phyloP scores from a whole-genome alignment of 805 yeast species.

The Lipomyces orientalis region DNA sequence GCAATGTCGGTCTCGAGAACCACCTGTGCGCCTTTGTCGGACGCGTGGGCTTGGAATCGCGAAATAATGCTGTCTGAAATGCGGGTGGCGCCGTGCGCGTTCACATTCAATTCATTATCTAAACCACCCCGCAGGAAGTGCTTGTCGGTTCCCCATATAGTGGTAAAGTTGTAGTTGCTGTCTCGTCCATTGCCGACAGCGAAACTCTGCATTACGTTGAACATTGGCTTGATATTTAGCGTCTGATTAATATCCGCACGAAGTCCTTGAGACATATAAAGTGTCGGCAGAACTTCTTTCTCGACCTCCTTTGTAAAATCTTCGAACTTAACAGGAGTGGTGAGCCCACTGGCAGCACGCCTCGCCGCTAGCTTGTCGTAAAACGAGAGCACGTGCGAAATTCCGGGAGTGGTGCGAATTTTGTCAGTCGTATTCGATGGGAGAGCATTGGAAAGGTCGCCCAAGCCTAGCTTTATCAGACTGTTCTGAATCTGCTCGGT shows the following conservation, averaged over 20 bases:
- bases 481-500: slow-evolving; percentile 1
- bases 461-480: slow-evolving; percentile 1
- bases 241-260: slow-evolving; percentile 96
- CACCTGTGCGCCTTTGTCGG: slow-evolving; percentile 57
- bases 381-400: slow-evolving; percentile 76
- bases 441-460: neutral
- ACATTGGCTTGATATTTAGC: slow-evolving; percentile 87
- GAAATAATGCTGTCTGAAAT: slow-evolving; percentile 18
- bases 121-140: slow-evolving; percentile 88
- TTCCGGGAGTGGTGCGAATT: slow-evolving; percentile 69
- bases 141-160: slow-evolving; percentile 85
- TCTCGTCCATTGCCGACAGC: slow-evolving; percentile 77
- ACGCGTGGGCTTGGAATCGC: slow-evolving; percentile 34
- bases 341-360: slow-evolving; percentile 78
- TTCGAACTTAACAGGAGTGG: slow-evolving; percentile 94
- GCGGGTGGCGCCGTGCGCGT: slow-evolving; percentile 30
- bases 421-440: slow-evolving; percentile 2
- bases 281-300: slow-evolving; percentile 88
- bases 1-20: slow-evolving; percentile 96
- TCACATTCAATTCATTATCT: slow-evolving; percentile 66
- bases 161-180: slow-evolving; percentile 90
- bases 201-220: slow-evolving; percentile 95
- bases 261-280: slow-evolving; percentile 90
- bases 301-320: slow-evolving; percentile 91
- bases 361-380: slow-evolving; percentile 75